A percentile compares a stretch with the other conserved stretches of the same genome.
These are phyloP conservation scores for Solanum chiquidenum DNA, from an alignment of 257 asterid genomes.

Conservation along the genomic window DNA sequence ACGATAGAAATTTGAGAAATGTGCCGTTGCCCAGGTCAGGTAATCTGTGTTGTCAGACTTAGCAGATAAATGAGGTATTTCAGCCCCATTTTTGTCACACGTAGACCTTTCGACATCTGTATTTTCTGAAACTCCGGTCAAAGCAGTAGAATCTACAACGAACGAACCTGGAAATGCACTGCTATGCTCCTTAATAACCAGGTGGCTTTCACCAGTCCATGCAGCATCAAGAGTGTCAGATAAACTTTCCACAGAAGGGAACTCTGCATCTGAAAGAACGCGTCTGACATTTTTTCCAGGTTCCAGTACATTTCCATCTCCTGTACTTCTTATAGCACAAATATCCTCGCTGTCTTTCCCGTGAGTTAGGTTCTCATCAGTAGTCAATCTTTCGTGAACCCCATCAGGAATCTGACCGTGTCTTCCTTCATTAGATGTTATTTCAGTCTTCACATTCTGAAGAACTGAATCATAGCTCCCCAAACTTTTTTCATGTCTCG, in stretches of 20 bases:
- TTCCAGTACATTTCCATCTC: slow-evolving; percentile 17
- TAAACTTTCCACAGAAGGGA: slow-evolving; percentile 40
- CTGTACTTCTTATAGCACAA: slow-evolving; percentile 23
- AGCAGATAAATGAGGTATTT: slow-evolving; percentile 31
- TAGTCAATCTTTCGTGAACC: slow-evolving; percentile 19
- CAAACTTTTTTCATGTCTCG: slow-evolving; percentile 48
- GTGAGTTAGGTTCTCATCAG: slow-evolving; percentile 16
- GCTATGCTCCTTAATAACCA: not conserved
- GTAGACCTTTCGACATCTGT: not conserved
- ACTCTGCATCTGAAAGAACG: slow-evolving; percentile 54
- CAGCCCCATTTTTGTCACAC: slow-evolving; percentile 19
- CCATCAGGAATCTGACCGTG: slow-evolving; percentile 21
- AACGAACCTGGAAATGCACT: not conserved
- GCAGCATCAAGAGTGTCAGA: slow-evolving; percentile 85
- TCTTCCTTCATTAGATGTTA: slow-evolving; percentile 18
- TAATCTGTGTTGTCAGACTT: slow-evolving; percentile 46
- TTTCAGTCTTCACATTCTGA: slow-evolving; percentile 31
- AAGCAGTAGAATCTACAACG: not conserved
- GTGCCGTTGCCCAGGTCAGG: slow-evolving; percentile 53
- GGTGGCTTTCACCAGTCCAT: slow-evolving; percentile 67
- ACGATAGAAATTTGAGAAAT: slow-evolving; percentile 59
- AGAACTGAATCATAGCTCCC: slow-evolving; percentile 55
- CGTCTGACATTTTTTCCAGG: slow-evolving; percentile 35
- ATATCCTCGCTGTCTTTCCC: slow-evolving; percentile 10
- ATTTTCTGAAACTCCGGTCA: not conserved